Conservation (phyloP, 768 basidiomycete species). For the Macrolepiota dolichaula region DNA sequence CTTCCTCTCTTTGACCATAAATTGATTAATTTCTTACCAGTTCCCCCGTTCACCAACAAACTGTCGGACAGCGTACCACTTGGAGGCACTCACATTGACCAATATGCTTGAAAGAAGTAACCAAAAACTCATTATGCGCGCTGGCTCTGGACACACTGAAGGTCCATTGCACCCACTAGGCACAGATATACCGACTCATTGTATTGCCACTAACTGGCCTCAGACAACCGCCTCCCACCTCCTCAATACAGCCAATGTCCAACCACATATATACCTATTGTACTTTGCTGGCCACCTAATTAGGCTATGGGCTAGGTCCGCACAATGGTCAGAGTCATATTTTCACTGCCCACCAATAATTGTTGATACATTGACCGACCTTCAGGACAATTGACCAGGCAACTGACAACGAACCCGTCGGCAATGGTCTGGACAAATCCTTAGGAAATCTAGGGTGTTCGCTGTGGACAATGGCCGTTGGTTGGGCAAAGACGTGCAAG, state of each 20-base stretch:
- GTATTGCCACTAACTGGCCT: no score
- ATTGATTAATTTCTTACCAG: neutral
- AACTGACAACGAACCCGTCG: slow-evolving; percentile 77
- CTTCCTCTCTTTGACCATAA: no score
- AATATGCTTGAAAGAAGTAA: no score
- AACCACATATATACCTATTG: no score
- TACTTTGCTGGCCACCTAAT: neutral
- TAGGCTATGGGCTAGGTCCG: no score
- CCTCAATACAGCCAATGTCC: neutral
- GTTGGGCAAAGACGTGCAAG: slow-evolving; percentile 97
- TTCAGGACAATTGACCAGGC: slow-evolving; percentile 78
- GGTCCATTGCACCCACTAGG: no score
- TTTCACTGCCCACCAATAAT: slow-evolving; percentile 53
- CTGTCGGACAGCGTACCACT: neutral
- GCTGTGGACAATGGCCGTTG: slow-evolving; percentile 94
- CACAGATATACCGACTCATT: no score
- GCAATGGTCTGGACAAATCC: slow-evolving; percentile 66
- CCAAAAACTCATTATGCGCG: neutral
- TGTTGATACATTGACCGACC: slow-evolving; percentile 80
- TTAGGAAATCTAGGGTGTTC: slow-evolving; percentile 86
- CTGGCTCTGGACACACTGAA: no score
- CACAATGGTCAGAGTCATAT: neutral
- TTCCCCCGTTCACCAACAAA: neutral
- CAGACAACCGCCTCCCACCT: no score
- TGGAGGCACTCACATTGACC: no score